Evolutionary conservation across 75 land plant genomes (phyloP), one percentile per base, ranked within the genome.

Genomic region (Pseudotsuga menziesii): DNA sequence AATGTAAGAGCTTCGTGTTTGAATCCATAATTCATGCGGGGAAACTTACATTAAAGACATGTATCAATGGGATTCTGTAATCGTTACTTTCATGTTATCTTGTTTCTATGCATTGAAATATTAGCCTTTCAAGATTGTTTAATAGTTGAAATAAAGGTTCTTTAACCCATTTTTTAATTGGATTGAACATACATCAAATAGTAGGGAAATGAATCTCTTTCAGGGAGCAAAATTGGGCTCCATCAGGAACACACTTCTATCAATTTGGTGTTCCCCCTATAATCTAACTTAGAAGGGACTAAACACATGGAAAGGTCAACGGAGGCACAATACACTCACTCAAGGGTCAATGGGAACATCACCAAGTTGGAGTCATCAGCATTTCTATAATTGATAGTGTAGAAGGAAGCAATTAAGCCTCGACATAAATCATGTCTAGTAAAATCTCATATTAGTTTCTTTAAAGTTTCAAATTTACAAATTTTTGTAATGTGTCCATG

Each of bases 121-220:
- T 35, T 3, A 5, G 5, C 19, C 8, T 67, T 67, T 20, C 9
- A 0, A 67, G 44, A 5, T 39, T 35, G 48, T 69, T 36, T 41
- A 41, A 69, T 69, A 29, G 39, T 0, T 69, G 13, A 8, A 32
- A 19, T 17, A n/a, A 35, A 26, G 17, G 4, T 4, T 2, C 3
- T 6, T 32, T 32, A 16, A 29, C 35, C 20, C 35, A 7, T 41
- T 69, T 41, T 16, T 27, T 19, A 23, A 36, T 7, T 69, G 25
- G n/a, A 20, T 11, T 69, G 9, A 69, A 22, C 78, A 91, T 93
- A 87, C 95, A 69, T 93, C 93, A 93, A 93, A 87, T 93, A 16
- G 91, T 91, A 13, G 95, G 95, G 57, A 93, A 93, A 73, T 93
- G 93, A 93, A 79, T 87, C 19, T 79, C 90, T n/a, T 86, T 78